phyloP scores from a whole-genome alignment of 2,329 filamentous ascomycete genomes.

The Exophiala dermatitidis region DNA sequence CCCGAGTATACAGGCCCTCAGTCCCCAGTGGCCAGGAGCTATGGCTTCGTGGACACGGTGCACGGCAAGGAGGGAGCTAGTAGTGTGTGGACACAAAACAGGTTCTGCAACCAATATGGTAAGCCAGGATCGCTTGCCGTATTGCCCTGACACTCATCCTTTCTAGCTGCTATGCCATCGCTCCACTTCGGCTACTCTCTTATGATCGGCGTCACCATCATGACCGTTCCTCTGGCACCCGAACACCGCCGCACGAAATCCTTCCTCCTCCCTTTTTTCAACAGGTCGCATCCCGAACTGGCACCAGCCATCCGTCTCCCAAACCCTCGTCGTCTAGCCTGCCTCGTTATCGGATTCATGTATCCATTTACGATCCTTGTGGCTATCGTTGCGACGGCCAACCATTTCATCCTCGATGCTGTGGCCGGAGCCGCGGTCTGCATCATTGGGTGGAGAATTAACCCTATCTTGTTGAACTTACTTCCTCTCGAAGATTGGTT shows the following conservation, averaged over 20 bases:
- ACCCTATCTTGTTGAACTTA: constrained; percentile 54
- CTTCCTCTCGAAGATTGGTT: constrained; percentile 62
- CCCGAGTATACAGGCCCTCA: constrained; percentile 47
- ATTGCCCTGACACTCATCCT: background rate
- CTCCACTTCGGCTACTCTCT: constrained; percentile 70
- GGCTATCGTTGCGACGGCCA: constrained; percentile 64
- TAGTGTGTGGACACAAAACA: constrained; percentile 65
- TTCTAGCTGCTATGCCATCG: constrained; percentile 62
- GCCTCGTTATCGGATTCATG: constrained; percentile 48
- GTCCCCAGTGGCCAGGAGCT: constrained; percentile 53
- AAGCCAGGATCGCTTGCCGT: constrained; percentile 1
- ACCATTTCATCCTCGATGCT: constrained; percentile 65
- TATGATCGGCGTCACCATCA: constrained; percentile 63
- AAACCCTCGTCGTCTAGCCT: constrained; percentile 46
- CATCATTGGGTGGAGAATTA: constrained; percentile 54
- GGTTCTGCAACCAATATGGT: constrained; percentile 70
- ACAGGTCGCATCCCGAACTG: constrained; percentile 25
- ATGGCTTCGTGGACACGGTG: constrained; percentile 54
- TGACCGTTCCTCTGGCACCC: constrained; percentile 55
- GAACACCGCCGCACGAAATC: constrained; percentile 42
- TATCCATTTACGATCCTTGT: constrained; percentile 60
- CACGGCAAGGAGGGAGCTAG: constrained; percentile 53
- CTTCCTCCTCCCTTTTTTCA: constrained; percentile 32
- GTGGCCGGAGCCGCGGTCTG: constrained; percentile 62
- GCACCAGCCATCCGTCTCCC: constrained; percentile 37